phyloP scores from a whole-genome alignment of 2,329 filamentous ascomycete genomes.

The Alternaria burnsii region DNA sequence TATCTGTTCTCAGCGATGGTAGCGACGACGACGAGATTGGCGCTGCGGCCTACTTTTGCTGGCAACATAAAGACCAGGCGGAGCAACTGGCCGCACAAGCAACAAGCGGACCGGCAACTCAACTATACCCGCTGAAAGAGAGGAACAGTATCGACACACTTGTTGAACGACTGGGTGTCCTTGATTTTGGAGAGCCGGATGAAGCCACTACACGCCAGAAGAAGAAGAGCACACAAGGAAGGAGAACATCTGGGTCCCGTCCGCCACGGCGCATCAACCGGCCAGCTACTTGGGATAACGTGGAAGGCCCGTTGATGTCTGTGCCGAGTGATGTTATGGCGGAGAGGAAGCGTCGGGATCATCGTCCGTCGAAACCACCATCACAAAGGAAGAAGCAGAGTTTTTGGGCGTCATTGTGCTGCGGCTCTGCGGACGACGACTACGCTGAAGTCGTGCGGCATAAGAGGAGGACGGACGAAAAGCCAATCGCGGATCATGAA shows the following conservation, averaged over 20 bases:
- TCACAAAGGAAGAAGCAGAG: constrained; percentile 41
- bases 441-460: constrained; percentile 52
- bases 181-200: constrained; percentile 65
- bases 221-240: constrained; percentile 33
- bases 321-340: constrained; percentile 52
- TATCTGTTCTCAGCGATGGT: constrained; percentile 48
- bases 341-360: constrained; percentile 30
- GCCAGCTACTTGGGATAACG: constrained; percentile 56
- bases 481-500: constrained; percentile 11
- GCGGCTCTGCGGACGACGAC: constrained; percentile 50
- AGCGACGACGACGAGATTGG: constrained; percentile 64
- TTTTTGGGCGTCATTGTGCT: constrained; percentile 57
- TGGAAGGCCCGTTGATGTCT: constrained; percentile 56
- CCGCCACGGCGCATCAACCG: constrained; percentile 43
- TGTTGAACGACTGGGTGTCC: constrained; percentile 77
- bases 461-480: constrained; percentile 41
- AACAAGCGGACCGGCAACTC: constrained; percentile 43
- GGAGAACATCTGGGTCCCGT: constrained; percentile 21
- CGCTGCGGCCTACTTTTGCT: constrained; percentile 78
- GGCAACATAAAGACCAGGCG: constrained; percentile 94
- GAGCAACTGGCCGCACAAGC: constrained; percentile 42
- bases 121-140: constrained; percentile 66
- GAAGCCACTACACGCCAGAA: constrained; percentile 50
- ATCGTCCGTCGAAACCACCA: constrained; percentile 26
- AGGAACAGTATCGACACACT: constrained; percentile 87